These are phyloP conservation scores for Pluteus cervinus DNA, from an alignment of 768 basidiomycete genomes.

Conservation along the genomic window DNA sequence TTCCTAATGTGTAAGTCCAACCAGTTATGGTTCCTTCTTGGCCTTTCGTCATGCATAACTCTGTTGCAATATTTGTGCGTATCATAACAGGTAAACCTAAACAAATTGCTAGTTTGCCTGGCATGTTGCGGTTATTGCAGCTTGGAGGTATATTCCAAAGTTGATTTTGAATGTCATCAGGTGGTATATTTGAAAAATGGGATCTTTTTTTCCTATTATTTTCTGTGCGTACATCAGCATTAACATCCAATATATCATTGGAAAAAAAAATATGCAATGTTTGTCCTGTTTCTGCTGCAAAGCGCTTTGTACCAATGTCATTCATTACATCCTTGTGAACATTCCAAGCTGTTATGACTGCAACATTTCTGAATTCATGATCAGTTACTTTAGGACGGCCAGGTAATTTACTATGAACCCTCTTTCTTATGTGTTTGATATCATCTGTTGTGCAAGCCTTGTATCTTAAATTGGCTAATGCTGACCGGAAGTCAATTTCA, in stretches of 20 bases:
- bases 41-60: slow-evolving; percentile 28
- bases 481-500: slow-evolving; percentile 11
- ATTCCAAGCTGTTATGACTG: slow-evolving; percentile 33
- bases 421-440: slow-evolving; percentile 5
- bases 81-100: slow-evolving; percentile 30
- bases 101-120: slow-evolving; percentile 23
- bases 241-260: slow-evolving; percentile 11
- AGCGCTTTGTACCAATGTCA: slow-evolving; percentile 19
- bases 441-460: slow-evolving; percentile 16
- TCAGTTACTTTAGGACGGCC: too few relatives aligned
- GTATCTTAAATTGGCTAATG: slow-evolving; percentile 16
- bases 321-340: slow-evolving; percentile 31
- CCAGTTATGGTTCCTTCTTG: slow-evolving; percentile 24
- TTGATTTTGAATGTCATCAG: slow-evolving; percentile 10
- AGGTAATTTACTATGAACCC: too few relatives aligned
- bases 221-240: not conserved
- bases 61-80: slow-evolving; percentile 23
- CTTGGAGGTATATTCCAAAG: slow-evolving; percentile 15
- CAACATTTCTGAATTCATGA: slow-evolving; percentile 24
- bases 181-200: too few relatives aligned
- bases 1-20: slow-evolving; percentile 17
- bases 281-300: slow-evolving; percentile 25
- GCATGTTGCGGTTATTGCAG: slow-evolving; percentile 16
- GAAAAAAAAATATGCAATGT: slow-evolving; percentile 18
- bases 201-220: slow-evolving; percentile 1